Evolutionary conservation across 1,139 yeast genomes (phyloP).

Genomic region (Nadsonia starkeyi-henricii): DNA sequence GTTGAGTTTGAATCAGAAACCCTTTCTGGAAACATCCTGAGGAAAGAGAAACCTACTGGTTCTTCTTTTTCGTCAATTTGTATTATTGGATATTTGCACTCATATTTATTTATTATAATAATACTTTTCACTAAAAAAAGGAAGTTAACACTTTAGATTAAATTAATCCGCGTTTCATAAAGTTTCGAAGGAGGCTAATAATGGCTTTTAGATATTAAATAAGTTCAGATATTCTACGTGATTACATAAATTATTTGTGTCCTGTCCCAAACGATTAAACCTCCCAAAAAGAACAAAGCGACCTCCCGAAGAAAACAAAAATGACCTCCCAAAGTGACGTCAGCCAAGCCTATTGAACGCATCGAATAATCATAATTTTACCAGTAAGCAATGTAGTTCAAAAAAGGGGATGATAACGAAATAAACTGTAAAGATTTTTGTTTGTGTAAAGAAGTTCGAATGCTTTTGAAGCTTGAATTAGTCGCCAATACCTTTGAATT

Average conservation of each 20-base stretch:
- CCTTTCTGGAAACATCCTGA: no score
- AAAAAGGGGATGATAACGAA: background rate
- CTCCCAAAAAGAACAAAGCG: no score
- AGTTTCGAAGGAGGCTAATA: background rate
- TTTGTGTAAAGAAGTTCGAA: background rate
- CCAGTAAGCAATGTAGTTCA: background rate
- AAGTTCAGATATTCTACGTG: background rate
- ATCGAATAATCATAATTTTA: background rate
- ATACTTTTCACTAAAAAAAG: no score
- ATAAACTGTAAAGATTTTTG: background rate
- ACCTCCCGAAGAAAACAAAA: no score
- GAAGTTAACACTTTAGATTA: no score
- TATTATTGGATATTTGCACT: conserved; percentile 10
- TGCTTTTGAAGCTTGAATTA: background rate
- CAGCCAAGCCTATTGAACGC: background rate
- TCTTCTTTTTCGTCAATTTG: no score
- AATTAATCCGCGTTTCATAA: background rate
- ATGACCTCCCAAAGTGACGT: background rate
- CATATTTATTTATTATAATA: background rate
- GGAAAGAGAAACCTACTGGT: no score
- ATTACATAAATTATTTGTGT: no score
- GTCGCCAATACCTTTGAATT: background rate
- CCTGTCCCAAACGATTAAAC: background rate
- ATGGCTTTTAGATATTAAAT: background rate
- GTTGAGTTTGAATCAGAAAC: no score